Conservation (phyloP, 495 filamentous ascomycete species). For the Neurospora sp. region DNA sequence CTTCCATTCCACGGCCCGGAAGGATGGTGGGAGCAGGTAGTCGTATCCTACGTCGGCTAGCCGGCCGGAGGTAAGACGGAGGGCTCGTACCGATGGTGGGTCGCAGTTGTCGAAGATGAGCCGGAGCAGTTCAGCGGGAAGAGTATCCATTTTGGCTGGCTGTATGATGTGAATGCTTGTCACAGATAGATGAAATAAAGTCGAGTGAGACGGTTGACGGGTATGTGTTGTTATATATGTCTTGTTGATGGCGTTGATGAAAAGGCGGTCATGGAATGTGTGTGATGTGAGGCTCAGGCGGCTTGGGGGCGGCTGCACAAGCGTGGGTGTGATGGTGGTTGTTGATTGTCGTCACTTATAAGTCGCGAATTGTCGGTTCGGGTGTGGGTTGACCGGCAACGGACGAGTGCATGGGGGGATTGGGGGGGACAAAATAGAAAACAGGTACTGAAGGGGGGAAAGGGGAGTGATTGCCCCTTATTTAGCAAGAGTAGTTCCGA, state of each 20-base stretch:
- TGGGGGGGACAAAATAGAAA: background rate
- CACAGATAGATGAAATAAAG: background rate
- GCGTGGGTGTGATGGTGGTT: background rate
- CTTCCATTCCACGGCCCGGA: conserved; percentile 35
- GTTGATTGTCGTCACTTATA: background rate
- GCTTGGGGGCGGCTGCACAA: background rate
- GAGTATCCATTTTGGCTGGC: conserved; percentile 17
- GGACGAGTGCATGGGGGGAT: background rate
- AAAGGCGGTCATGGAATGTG: background rate
- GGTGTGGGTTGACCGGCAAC: background rate
- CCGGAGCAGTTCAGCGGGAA: conserved; percentile 39
- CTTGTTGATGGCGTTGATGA: background rate
- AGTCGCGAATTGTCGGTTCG: background rate
- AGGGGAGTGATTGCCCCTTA: background rate
- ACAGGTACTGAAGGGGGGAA: background rate
- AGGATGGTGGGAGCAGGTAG: conserved; percentile 29
- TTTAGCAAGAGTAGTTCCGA: conserved; percentile 1
- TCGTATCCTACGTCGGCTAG: conserved; percentile 38
- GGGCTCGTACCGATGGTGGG: conserved; percentile 23
- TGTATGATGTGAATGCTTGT: background rate
- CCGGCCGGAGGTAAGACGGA: conserved; percentile 28
- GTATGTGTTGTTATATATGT: background rate
- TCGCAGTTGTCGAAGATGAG: conserved; percentile 39
- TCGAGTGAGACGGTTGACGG: background rate
- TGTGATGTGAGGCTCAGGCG: background rate